These are phyloP conservation scores for Phytopythium boreale DNA, from an alignment of 352 stramenopile species.

Conservation along the genomic window DNA sequence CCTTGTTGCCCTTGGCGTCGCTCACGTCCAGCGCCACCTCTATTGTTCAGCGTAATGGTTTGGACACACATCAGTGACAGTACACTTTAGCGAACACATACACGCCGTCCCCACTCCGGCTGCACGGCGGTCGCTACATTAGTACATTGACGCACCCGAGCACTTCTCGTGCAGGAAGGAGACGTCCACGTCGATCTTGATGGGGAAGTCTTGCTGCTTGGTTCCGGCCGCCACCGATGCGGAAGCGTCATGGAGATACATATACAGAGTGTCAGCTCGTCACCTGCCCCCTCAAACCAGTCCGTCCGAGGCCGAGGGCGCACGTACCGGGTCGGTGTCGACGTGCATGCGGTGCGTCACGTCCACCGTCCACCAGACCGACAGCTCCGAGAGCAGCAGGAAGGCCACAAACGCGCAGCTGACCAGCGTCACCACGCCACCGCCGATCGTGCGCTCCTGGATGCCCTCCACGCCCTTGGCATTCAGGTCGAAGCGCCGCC, in stretches of 20 bases:
- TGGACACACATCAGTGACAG: neutral
- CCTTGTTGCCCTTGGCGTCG: slow-evolving; percentile 83
- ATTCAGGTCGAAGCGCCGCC: slow-evolving; percentile 86
- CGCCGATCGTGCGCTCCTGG: slow-evolving; percentile 84
- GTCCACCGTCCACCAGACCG: slow-evolving; percentile 82
- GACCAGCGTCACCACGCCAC: slow-evolving; percentile 77
- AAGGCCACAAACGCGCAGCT: slow-evolving; percentile 72
- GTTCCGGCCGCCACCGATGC: neutral
- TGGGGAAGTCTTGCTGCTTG: slow-evolving; percentile 79
- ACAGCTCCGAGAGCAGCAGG: slow-evolving; percentile 81
- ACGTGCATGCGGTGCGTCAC: slow-evolving; percentile 88
- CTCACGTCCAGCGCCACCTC: slow-evolving; percentile 84
- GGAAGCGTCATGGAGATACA: neutral
- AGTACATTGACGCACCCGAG: slow-evolving; percentile 34
- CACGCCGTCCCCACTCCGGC: too few species aligned
- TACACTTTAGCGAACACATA: neutral
- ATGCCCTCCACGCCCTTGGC: slow-evolving; percentile 89
- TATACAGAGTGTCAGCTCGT: neutral
- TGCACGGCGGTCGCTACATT: neutral
- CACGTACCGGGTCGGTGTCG: slow-evolving; percentile 70
- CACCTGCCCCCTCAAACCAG: neutral
- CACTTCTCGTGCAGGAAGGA: slow-evolving; percentile 79
- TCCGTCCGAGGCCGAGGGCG: neutral
- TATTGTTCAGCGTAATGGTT: slow-evolving; percentile 6
- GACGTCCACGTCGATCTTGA: slow-evolving; percentile 80